Evolutionary conservation across 768 basidiomycete genomes (phyloP).

Genomic region (Ephemerocybe angulata): DNA sequence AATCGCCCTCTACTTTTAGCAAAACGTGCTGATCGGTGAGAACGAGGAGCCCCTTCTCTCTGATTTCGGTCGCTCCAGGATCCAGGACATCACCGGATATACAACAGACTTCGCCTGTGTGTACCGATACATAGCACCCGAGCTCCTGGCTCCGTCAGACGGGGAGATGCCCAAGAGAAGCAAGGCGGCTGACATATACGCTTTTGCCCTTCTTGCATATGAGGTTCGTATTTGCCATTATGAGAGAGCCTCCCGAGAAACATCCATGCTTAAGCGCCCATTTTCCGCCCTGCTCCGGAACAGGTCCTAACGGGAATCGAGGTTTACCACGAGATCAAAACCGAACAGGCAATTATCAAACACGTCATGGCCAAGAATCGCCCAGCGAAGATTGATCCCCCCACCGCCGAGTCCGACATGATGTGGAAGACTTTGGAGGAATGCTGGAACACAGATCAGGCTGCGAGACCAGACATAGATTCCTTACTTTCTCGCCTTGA

Average conservation of each 20-base stretch:
- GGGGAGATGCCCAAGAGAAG: too few relatives aligned
- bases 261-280: too few relatives aligned
- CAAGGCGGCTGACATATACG: slow-evolving; percentile 18
- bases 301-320: too few relatives aligned
- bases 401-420: too few relatives aligned
- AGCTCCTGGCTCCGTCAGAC: slow-evolving; percentile 7
- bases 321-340: too few relatives aligned
- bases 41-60: slow-evolving; percentile 11
- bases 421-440: slow-evolving; percentile 6
- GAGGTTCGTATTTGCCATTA: slow-evolving; percentile 11
- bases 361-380: too few relatives aligned
- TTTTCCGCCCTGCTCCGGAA: neutral
- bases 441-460: slow-evolving; percentile 3
- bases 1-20: neutral
- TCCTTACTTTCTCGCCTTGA: neutral
- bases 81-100: slow-evolving; percentile 11
- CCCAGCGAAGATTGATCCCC: too few relatives aligned
- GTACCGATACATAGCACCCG: slow-evolving; percentile 15
- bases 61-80: slow-evolving; percentile 20
- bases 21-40: slow-evolving; percentile 17
- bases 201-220: slow-evolving; percentile 12
- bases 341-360: too few relatives aligned
- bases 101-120: slow-evolving; percentile 13
- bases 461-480: neutral
- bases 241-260: too few relatives aligned